Conservation (phyloP, 2,329 filamentous ascomycete species). For the Fusarium sp. region DNA sequence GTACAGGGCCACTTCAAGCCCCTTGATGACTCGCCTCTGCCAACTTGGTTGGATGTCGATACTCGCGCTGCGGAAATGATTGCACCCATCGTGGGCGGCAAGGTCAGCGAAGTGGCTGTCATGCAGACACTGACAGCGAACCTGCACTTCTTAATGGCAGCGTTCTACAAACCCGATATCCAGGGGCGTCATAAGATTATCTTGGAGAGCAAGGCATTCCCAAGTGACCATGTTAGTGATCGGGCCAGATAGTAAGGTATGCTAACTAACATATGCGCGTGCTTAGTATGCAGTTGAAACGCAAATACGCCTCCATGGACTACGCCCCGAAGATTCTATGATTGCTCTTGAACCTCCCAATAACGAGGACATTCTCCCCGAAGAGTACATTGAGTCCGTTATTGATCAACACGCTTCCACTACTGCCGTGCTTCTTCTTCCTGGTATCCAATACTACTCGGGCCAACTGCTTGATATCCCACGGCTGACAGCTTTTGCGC, state of each 20-base stretch:
- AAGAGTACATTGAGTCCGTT: constrained; percentile 74
- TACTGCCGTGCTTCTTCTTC: constrained; percentile 79
- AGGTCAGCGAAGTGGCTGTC: constrained; percentile 76
- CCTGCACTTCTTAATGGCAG: constrained; percentile 81
- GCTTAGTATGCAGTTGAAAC: constrained; percentile 79
- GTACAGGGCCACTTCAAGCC: constrained; percentile 83
- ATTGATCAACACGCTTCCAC: constrained; percentile 77
- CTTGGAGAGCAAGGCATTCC: constrained; percentile 85
- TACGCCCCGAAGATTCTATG: constrained; percentile 73
- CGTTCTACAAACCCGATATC: constrained; percentile 78
- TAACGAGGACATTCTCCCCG: constrained; percentile 67
- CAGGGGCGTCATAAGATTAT: constrained; percentile 75
- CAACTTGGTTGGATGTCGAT: constrained; percentile 80
- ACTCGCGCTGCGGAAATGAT: constrained; percentile 74
- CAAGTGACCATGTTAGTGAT: constrained; percentile 76
- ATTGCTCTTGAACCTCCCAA: constrained; percentile 73
- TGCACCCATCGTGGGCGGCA: constrained; percentile 76
- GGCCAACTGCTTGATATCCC: constrained; percentile 85
- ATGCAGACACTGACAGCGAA: constrained; percentile 88
- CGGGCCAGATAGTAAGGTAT: neutral
- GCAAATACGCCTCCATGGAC: constrained; percentile 76
- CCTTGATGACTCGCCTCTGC: constrained; percentile 73
- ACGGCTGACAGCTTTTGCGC: constrained; percentile 79
- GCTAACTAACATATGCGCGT: constrained; percentile 11
- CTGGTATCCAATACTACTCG: constrained; percentile 88